Evolutionary conservation across 2,329 filamentous ascomycete genomes (phyloP), one percentile per base, ranked within the genome.

Genomic region (Furcasterigmium sp.): DNA sequence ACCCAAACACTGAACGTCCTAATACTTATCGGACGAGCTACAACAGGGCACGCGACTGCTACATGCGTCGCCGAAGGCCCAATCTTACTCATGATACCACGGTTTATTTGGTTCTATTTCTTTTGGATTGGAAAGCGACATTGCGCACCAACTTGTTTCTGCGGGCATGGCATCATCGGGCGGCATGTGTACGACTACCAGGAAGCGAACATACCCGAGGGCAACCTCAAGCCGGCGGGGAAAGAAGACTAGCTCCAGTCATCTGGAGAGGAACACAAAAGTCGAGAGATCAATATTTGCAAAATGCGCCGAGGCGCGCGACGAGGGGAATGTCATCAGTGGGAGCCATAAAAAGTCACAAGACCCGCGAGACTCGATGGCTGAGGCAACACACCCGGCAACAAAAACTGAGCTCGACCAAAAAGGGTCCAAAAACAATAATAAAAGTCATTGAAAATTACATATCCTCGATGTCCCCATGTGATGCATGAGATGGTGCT

Each of bases 61-160:
- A 25, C 26, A 10, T 8, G 19, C 38, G 29, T n/a, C 32, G 29
- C 38, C 26, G 18, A 18, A 20, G 25, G 26, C 26, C 25, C 20
- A 20, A 15, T 30, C 13, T 20, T 42, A 47, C 45, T 46, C 39
- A 49, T 46, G 49, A 51, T 51, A 51, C 49, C 49, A 51, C 29
- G 49, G 49, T 49, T 42, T 47, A 42, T 41, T 45, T 50, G 30
- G 42, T 43, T 44, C 37, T 40, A 14, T 35, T 34, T 36, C 37
- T 15, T 29, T 37, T n/a, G 40, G 18, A 8, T 40, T 37, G 13
- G 19, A 11, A 13, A 37, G 35, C 35, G 35, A n/a, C 35, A 25
- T 37, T 37, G 19, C 35, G 35, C 19, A 14, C 14, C n/a, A 25
- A 21, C 23, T 37, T 10, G 5, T 18, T 37, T 37, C 13, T 21